Evolutionary conservation across 2,329 filamentous ascomycete species (phyloP), one percentile per base, ranked within the genome.

Genomic region (Geosmithia flava): DNA sequence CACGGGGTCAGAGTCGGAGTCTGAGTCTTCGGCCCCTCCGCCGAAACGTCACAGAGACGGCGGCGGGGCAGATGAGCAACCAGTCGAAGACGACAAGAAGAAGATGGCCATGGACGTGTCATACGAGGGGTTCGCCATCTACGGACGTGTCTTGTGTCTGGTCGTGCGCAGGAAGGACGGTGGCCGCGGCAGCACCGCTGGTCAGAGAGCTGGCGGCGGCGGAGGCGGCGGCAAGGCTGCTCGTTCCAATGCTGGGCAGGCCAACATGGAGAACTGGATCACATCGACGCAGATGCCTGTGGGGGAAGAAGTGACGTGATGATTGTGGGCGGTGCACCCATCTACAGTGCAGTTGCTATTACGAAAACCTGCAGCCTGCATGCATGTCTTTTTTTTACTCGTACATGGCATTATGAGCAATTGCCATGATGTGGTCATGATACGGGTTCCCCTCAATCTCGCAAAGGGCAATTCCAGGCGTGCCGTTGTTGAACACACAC

Each of bases 51-150:
- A 62, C 37, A 61, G 62, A 58, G 68, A 68, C 39, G 59, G 56
- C 44, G 23, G 23, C 23, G 4, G 23, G 23, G 23, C 23, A 27
- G 23, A 27, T 8, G 23, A 4, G 23, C 23, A 27, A 4, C 23
- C 23, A 8, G 23, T 27, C 43, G 54, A 53, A 33, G 81, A 85
- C 49, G 85, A 95, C 59, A 94, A 96, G 68, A 96, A 98, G 71
- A 97, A 96, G 64, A 68, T 95, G 56, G 79, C 77, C 19, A 78
- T 96, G 70, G 83, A 85, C 52, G 93, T 91, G 23, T 83, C 81
- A 15, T 98, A 97, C 66, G 89, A 97, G 58, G 91, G 93, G 8
- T 97, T 97, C 67, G 87, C 85, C 57, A 96, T 98, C 59, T 95
- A 95, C 67, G 89, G 93, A 11, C 85, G 88, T 55, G 88, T 95